These are phyloP conservation scores for Collariella sp. DNA, from an alignment of 495 filamentous ascomycete species.

Conservation along the genomic window DNA sequence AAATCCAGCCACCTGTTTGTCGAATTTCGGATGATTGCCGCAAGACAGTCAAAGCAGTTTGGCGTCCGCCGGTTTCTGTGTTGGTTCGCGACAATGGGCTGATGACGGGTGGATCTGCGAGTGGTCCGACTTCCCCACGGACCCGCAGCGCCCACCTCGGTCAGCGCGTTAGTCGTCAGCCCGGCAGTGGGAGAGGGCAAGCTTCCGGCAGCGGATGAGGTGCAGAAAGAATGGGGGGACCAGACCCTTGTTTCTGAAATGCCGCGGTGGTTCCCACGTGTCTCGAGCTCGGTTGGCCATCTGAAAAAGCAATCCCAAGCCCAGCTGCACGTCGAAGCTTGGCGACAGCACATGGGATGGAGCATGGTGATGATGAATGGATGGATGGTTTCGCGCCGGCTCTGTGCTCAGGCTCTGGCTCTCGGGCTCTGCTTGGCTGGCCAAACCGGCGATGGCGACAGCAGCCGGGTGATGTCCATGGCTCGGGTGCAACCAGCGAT, in stretches of 20 bases:
- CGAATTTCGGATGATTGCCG: slow-evolving; percentile 5
- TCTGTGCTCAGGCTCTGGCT: no score
- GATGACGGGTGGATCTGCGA: slow-evolving; percentile 2
- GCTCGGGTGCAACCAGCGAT: slow-evolving; percentile 11
- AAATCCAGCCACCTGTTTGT: slow-evolving; percentile 1
- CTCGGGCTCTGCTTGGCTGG: no score
- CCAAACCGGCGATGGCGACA: not conserved
- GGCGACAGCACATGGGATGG: slow-evolving; percentile 1
- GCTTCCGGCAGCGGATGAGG: not conserved
- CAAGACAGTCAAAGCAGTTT: not conserved
- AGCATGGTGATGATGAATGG: no score
- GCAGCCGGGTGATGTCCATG: slow-evolving; percentile 5
- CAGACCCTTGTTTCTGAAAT: not conserved
- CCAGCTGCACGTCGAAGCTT: slow-evolving; percentile 10
- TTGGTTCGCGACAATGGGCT: slow-evolving; percentile 7
- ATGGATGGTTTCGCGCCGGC: no score
- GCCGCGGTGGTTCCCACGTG: slow-evolving; percentile 13
- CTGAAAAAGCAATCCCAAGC: not conserved
- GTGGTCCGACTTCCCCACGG: not conserved
- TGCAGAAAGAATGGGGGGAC: not conserved
- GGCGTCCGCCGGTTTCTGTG: not conserved
- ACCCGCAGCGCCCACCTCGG: slow-evolving; percentile 10
- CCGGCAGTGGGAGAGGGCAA: not conserved
- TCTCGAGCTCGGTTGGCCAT: slow-evolving; percentile 9
- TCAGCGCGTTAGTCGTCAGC: not conserved